Evolutionary conservation across 2,329 filamentous ascomycete species (phyloP), one percentile per base, ranked within the genome.

Genomic region (Sporothrix pallida): DNA sequence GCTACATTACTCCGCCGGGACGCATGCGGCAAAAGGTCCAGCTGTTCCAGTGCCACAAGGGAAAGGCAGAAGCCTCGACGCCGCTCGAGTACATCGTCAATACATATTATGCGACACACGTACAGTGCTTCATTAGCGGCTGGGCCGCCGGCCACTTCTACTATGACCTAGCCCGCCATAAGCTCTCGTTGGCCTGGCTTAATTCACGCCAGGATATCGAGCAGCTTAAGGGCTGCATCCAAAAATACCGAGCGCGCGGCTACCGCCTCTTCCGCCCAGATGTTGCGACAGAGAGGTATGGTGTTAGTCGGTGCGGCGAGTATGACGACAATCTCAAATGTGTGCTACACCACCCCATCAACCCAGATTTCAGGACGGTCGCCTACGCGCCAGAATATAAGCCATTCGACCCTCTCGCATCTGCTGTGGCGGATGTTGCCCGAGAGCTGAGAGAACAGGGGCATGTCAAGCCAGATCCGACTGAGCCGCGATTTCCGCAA

Each of bases 121-220:
- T 76, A 17, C 74, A 76, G 60, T 76, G 75, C 48, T 76, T 76
- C 26, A 37, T 76, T 50, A 54, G 68, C 42, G 75, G 74, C 56
- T 75, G 68, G 62, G 63, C 63, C 3, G 72, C 72, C 6, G 75
- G 72, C 17, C 74, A 75, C 56, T 74, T 75, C 5, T 75, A 65
- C 58, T 72, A 71, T 52, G 72, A 73, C 10, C 50, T 74, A 8
- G 71, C 72, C 6, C 68, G 56, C 2, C 58, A 71, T 7, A 31
- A 17, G 3, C 12, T 72, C 8, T 67, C 71, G 2, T 10, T 74
- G 20, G 1, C 26, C n/a, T 75, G 75, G 74, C 1, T 5, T 1
- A 2, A 20, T 15, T 4, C 4, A 12, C 0, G 8, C 9, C 1
- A 13, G 2, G 7, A 26, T 37, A 8, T 15, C 31, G 46, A 8